Base-by-base conservation (phyloP, 306 rosid genomes). In the Quercus variabilis region DNA sequence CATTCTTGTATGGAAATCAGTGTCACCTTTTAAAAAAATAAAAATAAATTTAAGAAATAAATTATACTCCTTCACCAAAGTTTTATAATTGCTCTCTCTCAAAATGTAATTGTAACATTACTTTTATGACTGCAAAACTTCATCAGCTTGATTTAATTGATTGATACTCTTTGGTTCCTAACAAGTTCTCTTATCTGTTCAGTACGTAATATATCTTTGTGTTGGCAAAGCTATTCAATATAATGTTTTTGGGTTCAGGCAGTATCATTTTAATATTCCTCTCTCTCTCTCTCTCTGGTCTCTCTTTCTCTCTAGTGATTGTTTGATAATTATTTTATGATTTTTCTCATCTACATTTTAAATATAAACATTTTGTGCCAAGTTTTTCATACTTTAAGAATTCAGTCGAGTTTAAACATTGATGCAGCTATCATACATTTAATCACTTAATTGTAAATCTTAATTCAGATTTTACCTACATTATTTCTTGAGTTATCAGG, bases 1-100 rank as follows among this genome's bases (percentile, higher is more conserved):
- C 73, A 71, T 80, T 69, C 79, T 87, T 79, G 70, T 78, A 72
- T 20, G 65, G 69, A 58, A 54, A 72, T 79, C 70, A 64, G 35
- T 28, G 12, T 28, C 9, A 28, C 70, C 46, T 64, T 6, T 1
- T 0, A 0, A 15, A 1, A 28, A 14, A 17, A 28, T 30, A 28
- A 1, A 30, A 2, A 64, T 30, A 13, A 17, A 28, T 30, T 64
- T 5, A 17, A 15, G 17, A 64, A 14, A 64, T 64, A 15, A 18
- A 18, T 30, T 64, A 15, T 13, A 2, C 4, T 28, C 21, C 5
- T 21, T 64, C 8, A 28, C 11, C n/a, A 64, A 64, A 30, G 33
- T 23, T 62, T 18, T 5, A 49, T 49, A 49, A 59, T 11, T 3
- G 1, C 31, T 26, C n/a, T 62, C n/a, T 14, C 69, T 26, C 54